Evolutionary conservation across 148 eudicot genomes (phyloP).

Genomic region (Rhododendron williamsianum): DNA sequence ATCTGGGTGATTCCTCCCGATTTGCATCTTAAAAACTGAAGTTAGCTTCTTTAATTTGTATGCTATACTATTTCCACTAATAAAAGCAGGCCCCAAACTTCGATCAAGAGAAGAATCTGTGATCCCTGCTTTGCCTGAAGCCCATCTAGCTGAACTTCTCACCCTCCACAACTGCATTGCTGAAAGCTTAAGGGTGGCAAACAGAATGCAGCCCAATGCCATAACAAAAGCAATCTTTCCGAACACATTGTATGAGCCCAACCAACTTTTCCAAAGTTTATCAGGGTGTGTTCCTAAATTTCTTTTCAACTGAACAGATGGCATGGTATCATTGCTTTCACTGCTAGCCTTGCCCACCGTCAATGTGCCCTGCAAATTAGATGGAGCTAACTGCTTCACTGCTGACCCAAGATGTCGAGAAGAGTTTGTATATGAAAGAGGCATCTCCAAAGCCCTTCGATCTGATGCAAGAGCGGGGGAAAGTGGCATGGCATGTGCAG

Average conservation of each 20-base stretch:
- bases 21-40: constrained; percentile 26
- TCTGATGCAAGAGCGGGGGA: constrained; percentile 47
- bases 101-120: constrained; percentile 28
- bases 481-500: constrained; percentile 33
- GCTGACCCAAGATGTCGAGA: constrained; percentile 71
- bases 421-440: constrained; percentile 40
- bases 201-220: constrained; percentile 58
- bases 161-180: constrained; percentile 35
- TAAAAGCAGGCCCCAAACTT: constrained; percentile 22
- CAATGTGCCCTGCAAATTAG: constrained; percentile 55
- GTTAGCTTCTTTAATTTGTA: constrained; percentile 35
- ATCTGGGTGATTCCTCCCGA: constrained; percentile 22
- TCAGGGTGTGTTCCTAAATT: constrained; percentile 49
- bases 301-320: constrained; percentile 73
- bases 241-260: constrained; percentile 34
- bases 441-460: constrained; percentile 48
- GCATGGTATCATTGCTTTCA: constrained; percentile 30
- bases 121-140: constrained; percentile 21
- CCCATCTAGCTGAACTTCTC: constrained; percentile 31
- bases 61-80: constrained; percentile 23
- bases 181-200: constrained; percentile 47
- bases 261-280: constrained; percentile 42
- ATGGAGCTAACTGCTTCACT: constrained; percentile 76
- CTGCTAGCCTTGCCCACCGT: constrained; percentile 35
- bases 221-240: constrained; percentile 54